Evolutionary conservation across 2,329 filamentous ascomycete species (phyloP).

Genomic region (Pseudogymnoascus sp.): DNA sequence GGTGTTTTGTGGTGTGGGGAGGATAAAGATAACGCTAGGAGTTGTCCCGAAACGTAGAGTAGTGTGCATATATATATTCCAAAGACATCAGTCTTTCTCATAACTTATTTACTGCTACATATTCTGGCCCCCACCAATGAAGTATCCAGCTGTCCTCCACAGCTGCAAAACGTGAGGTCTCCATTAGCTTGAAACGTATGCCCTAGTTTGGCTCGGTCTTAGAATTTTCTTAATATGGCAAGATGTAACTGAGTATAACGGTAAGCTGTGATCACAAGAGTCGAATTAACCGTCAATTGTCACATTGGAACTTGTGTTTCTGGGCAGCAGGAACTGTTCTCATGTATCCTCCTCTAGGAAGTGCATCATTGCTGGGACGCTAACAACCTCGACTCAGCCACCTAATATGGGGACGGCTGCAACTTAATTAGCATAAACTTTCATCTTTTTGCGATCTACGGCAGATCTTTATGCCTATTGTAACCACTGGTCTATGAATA

Average conservation of each 20-base stretch:
- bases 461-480: neutral
- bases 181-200: neutral
- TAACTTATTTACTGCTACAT: neutral
- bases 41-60: neutral
- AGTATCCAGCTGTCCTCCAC: neutral
- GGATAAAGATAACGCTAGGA: neutral
- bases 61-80: neutral
- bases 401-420: neutral
- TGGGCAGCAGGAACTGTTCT: neutral
- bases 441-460: neutral
- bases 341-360: neutral
- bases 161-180: neutral
- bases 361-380: neutral
- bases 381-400: neutral
- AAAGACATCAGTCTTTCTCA: neutral
- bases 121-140: neutral
- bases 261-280: neutral
- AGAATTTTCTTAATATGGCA: neutral
- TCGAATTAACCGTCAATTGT: neutral
- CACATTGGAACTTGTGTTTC: neutral
- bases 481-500: neutral
- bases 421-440: neutral
- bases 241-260: neutral
- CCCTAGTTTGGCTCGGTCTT: neutral
- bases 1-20: neutral